Evolutionary conservation across 306 rosid species (phyloP).

Genomic region (Quercus cerris): DNA sequence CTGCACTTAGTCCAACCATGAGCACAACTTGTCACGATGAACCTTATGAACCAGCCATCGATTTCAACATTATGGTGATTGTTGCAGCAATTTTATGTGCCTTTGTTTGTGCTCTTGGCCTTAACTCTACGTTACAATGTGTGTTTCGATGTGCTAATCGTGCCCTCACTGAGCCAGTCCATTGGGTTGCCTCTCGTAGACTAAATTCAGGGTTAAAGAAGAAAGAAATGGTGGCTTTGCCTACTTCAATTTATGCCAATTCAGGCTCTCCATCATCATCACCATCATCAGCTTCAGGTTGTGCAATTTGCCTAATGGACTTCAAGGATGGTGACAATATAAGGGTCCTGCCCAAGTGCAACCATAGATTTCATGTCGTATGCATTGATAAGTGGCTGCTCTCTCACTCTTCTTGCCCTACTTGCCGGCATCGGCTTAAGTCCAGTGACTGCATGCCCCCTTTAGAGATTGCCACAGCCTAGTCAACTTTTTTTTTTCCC

Average conservation of each 20-base stretch:
- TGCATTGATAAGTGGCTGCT: slow-evolving; percentile 82
- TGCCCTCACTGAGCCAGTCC: slow-evolving; percentile 37
- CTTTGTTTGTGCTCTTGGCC: slow-evolving; percentile 67
- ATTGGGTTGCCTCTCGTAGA: slow-evolving; percentile 49
- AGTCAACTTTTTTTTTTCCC: no score
- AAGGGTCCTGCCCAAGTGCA: slow-evolving; percentile 69
- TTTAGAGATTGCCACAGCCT: background rate
- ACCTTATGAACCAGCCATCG: slow-evolving; percentile 15
- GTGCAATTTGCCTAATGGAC: slow-evolving; percentile 67
- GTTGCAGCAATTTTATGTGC: slow-evolving; percentile 64
- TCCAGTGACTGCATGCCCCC: slow-evolving; percentile 13
- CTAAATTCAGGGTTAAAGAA: slow-evolving; percentile 67
- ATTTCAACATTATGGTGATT: slow-evolving; percentile 38
- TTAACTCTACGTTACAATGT: slow-evolving; percentile 61
- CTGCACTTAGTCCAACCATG: slow-evolving; percentile 34
- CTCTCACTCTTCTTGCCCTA: slow-evolving; percentile 83
- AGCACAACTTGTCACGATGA: slow-evolving; percentile 7
- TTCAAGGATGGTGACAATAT: slow-evolving; percentile 63
- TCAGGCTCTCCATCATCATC: slow-evolving; percentile 21
- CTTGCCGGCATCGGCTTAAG: slow-evolving; percentile 58
- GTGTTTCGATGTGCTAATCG: slow-evolving; percentile 61
- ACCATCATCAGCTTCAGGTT: slow-evolving; percentile 28
- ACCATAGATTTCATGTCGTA: slow-evolving; percentile 62
- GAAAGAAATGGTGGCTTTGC: slow-evolving; percentile 64
- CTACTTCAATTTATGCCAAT: slow-evolving; percentile 41